Conservation (phyloP, 1,284 basidiomycete species). For the Pseudozyma thailandica region DNA sequence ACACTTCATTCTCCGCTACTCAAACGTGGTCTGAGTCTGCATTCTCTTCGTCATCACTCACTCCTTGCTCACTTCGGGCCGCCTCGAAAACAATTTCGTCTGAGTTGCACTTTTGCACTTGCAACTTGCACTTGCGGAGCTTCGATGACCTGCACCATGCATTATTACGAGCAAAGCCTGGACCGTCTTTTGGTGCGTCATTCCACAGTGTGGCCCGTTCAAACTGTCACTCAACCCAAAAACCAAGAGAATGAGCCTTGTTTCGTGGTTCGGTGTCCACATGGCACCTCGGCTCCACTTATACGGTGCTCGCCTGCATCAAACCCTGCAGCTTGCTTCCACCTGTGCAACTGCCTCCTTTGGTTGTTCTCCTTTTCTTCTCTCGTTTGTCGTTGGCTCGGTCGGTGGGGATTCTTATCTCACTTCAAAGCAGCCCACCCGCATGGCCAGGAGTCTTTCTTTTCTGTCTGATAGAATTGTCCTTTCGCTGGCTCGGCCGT, state of each 20-base stretch:
- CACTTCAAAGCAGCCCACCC: too few species aligned
- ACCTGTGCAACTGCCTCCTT: background rate
- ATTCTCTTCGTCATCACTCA: background rate
- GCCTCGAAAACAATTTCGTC: background rate
- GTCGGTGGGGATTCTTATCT: too few species aligned
- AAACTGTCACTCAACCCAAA: too few species aligned
- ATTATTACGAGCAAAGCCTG: too few species aligned
- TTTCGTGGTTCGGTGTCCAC: conserved; percentile 21
- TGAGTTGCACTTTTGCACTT: background rate
- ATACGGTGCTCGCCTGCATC: conserved; percentile 17
- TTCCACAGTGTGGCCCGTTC: too few species aligned
- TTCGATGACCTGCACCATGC: background rate
- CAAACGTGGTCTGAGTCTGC: background rate
- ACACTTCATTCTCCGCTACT: background rate
- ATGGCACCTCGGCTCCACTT: conserved; percentile 37
- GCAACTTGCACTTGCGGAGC: too few species aligned
- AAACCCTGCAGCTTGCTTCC: conserved; percentile 18
- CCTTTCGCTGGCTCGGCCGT: too few species aligned
- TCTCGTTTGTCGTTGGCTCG: too few species aligned
- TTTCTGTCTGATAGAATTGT: too few species aligned
- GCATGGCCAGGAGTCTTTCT: too few species aligned
- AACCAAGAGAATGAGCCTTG: too few species aligned
- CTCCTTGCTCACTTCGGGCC: background rate
- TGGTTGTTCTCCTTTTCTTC: background rate
- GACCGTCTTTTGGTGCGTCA: too few species aligned